Evolutionary conservation across 495 filamentous ascomycete species (phyloP).

Genomic region (Penicillium crystallinum): DNA sequence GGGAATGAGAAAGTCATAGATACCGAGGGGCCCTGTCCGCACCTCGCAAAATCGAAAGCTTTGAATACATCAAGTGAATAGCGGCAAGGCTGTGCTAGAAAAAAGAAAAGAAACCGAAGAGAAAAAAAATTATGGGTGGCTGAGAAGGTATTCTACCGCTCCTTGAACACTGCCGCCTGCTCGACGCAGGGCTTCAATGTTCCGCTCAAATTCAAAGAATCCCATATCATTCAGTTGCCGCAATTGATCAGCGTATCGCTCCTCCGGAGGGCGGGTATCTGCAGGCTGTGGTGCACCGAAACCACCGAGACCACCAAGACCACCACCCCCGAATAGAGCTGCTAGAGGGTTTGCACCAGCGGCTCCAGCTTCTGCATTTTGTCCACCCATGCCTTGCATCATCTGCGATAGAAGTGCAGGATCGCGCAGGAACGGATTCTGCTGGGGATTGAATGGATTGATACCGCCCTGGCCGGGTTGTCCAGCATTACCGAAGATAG

Average conservation of each 20-base stretch:
- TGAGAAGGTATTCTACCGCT: conserved; percentile 72
- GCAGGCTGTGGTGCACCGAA: conserved; percentile 45
- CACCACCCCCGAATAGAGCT: conserved; percentile 39
- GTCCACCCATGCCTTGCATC: conserved; percentile 41
- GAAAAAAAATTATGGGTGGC: conserved; percentile 29
- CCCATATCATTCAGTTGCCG: conserved; percentile 98
- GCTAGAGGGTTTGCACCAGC: conserved; percentile 33
- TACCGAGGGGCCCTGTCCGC: conserved; percentile 8
- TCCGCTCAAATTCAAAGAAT: conserved; percentile 93
- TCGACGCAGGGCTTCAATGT: conserved; percentile 81
- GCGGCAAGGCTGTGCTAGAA: conserved; percentile 7
- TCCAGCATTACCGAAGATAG: conserved; percentile 28
- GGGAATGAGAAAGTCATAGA: conserved; percentile 15
- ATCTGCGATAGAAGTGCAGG: conserved; percentile 44
- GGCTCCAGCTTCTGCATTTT: conserved; percentile 24
- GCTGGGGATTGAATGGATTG: conserved; percentile 46
- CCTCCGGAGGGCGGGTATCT: conserved; percentile 88
- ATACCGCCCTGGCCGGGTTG: conserved; percentile 26
- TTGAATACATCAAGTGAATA: conserved; percentile 15
- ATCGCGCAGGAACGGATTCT: conserved; percentile 46
- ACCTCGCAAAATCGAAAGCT: conserved; percentile 11
- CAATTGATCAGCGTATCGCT: conserved; percentile 84
- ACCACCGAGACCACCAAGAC: conserved; percentile 34
- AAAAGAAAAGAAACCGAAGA: not conserved
- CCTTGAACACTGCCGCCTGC: conserved; percentile 93